Evolutionary conservation across 1,139 yeast species (phyloP).

Genomic region (Suhomyces anneliseae): DNA sequence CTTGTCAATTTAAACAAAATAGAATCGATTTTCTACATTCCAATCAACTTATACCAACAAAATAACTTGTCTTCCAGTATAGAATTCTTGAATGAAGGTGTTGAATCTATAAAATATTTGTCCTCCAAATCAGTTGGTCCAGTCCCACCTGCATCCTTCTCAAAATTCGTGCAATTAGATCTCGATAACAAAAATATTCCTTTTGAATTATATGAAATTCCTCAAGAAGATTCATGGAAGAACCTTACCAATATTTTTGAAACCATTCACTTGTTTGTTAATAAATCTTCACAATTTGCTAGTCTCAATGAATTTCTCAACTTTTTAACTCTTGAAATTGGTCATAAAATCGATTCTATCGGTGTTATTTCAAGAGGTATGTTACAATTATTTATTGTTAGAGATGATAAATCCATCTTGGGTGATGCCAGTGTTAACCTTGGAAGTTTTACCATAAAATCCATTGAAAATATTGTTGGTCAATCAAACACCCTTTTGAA

Average conservation of each 20-base stretch:
- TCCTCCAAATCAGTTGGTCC: constrained; percentile 8
- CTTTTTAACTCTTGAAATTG: constrained; percentile 36
- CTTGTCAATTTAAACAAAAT: constrained; percentile 28
- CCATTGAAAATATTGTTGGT: constrained; percentile 30
- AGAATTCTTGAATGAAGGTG: constrained; percentile 19
- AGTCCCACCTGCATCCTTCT: constrained; percentile 34
- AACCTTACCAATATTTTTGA: constrained; percentile 37
- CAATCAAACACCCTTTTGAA: constrained; percentile 19
- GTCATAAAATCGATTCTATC: constrained; percentile 28
- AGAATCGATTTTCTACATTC: constrained; percentile 25
- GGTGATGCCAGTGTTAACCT: constrained; percentile 23
- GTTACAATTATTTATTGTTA: constrained; percentile 57
- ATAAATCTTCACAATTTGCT: constrained; percentile 22
- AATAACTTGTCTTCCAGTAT: background rate
- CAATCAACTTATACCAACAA: constrained; percentile 21
- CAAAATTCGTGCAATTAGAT: constrained; percentile 54
- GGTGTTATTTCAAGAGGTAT: constrained; percentile 61
- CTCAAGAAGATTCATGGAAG: constrained; percentile 26
- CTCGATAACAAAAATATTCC: constrained; percentile 63
- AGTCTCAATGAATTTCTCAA: constrained; percentile 36
- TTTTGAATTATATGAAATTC: constrained; percentile 33
- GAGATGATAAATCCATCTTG: constrained; percentile 59
- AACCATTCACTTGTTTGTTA: constrained; percentile 28
- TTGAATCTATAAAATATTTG: constrained; percentile 14
- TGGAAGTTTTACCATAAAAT: constrained; percentile 18